These are phyloP conservation scores for Collybia sordida DNA, from an alignment of 768 basidiomycete species.

Conservation along the genomic window DNA sequence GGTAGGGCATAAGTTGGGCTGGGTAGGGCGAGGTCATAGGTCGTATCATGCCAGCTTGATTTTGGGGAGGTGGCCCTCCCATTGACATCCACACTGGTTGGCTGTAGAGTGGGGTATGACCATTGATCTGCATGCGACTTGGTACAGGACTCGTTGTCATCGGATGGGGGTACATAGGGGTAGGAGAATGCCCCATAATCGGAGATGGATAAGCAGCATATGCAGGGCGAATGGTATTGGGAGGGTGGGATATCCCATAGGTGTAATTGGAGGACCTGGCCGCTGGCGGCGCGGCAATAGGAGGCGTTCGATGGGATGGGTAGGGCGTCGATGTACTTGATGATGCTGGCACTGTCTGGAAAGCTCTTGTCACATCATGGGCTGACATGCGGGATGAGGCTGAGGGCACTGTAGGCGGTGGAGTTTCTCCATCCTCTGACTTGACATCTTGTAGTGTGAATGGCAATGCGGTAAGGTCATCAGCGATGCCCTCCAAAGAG, in stretches of 20 bases:
- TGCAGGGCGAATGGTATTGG: constrained; percentile 51
- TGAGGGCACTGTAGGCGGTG: constrained; percentile 58
- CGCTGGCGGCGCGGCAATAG: constrained; percentile 53
- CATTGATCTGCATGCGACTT: constrained; percentile 58
- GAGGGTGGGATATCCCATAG: constrained; percentile 43
- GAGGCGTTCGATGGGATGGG: constrained; percentile 44
- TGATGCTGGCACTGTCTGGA: constrained; percentile 79
- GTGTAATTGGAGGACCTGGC: constrained; percentile 41
- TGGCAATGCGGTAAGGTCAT: constrained; percentile 77
- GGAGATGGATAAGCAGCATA: constrained; percentile 66
- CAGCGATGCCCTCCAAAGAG: constrained; percentile 80
- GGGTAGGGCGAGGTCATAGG: constrained; percentile 63
- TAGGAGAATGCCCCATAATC: constrained; percentile 72
- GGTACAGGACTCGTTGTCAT: constrained; percentile 66
- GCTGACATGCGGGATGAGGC: constrained; percentile 75
- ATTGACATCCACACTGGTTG: constrained; percentile 68
- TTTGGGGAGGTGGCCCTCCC: constrained; percentile 44
- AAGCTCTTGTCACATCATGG: constrained; percentile 82
- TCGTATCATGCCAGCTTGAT: constrained; percentile 52
- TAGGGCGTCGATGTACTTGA: constrained; percentile 40
- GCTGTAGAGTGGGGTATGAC: constrained; percentile 58
- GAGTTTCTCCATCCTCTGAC: constrained; percentile 81
- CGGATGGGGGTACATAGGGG: constrained; percentile 63
- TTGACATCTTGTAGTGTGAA: constrained; percentile 85
- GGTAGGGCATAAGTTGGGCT: constrained; percentile 64